Evolutionary conservation across 2,329 filamentous ascomycete species (phyloP), one percentile per base, ranked within the genome.

Genomic region (Parastagonospora nodorum): DNA sequence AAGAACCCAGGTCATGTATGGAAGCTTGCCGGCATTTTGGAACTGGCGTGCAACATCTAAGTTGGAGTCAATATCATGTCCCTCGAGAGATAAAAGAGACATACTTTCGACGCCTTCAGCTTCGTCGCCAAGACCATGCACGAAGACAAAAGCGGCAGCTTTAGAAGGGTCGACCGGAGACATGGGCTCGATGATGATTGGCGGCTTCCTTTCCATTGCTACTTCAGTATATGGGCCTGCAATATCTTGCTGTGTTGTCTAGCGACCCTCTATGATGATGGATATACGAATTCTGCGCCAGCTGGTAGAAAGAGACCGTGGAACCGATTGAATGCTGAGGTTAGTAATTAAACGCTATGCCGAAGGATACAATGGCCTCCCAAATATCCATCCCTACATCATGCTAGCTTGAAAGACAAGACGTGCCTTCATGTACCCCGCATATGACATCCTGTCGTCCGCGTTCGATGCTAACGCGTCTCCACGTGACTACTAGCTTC

Each of bases 1-100:
- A 27, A 82, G 73, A 35, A 81, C 67, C 79, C 79, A 82, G 41
- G 73, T 70, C 56, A 81, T 64, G 58, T 80, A 73, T 0, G 77
- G 73, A 5, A 82, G 71, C 63, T 81, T 82, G 51, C 68, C 65
- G 38, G 76, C 76, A 33, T 74, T 60, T 51, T 80, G 78, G 57
- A 82, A 81, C 55, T 80, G 78, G 27, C 75, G 70, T 12, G 76
- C 75, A 8, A 80, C 68, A 42, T 74, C 75, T 77, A 43, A n/a
- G 31, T 6, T 12, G 8, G n/a, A 12, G 15, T 43, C 29, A 43
- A 30, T 7, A 33, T 10, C 14, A 16, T 4, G 14, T 28, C 16
- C 11, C 9, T 11, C 39, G 8, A 31, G n/a, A 14, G 11, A 9
- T 40, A 32, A 33, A n/a, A 32, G 32, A n/a, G 30, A 52, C 67